Evolutionary conservation across 345 rosid species (phyloP).

Genomic region (Linum usitatissimum): DNA sequence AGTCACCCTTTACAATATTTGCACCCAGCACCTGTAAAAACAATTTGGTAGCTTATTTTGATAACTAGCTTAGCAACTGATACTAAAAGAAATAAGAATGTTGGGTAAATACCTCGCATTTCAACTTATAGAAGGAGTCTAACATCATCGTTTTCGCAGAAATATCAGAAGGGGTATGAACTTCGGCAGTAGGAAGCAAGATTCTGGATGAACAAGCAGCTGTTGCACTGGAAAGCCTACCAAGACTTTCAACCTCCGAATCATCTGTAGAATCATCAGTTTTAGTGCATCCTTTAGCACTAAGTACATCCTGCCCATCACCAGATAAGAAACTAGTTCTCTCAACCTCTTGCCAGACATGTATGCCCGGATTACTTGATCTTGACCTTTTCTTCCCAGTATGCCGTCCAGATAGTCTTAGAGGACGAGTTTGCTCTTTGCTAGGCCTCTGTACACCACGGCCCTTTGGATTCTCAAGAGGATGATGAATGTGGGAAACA

Average conservation of each 20-base stretch:
- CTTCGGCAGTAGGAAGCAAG: slow-evolving; percentile 33
- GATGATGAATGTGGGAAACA: slow-evolving; percentile 80
- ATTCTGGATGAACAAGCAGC: slow-evolving; percentile 63
- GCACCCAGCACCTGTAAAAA: slow-evolving; percentile 86
- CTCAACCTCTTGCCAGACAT: slow-evolving; percentile 66
- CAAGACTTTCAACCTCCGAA: slow-evolving; percentile 51
- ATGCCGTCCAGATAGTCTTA: slow-evolving; percentile 33
- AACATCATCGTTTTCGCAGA: slow-evolving; percentile 46
- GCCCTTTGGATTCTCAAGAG: slow-evolving; percentile 70
- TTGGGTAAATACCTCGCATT: slow-evolving; percentile 71
- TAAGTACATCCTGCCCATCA: slow-evolving; percentile 67
- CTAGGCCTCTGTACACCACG: slow-evolving; percentile 31
- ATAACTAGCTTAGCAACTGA: slow-evolving; percentile 12
- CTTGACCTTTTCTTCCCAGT: slow-evolving; percentile 67
- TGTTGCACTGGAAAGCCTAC: slow-evolving; percentile 53
- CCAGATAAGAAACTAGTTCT: slow-evolving; percentile 74
- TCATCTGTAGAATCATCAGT: slow-evolving; percentile 56
- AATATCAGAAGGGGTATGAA: slow-evolving; percentile 26
- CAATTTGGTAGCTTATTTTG: slow-evolving; percentile 10
- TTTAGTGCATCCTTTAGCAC: slow-evolving; percentile 27
- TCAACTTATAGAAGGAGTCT: slow-evolving; percentile 72
- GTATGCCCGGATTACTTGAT: slow-evolving; percentile 28
- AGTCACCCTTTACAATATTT: slow-evolving; percentile 85
- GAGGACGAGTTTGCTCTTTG: slow-evolving; percentile 43
- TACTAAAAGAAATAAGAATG: slow-evolving; percentile 8